These are phyloP conservation scores for Emergomyces orientalis DNA, from an alignment of 2,329 filamentous ascomycete genomes.

Conservation along the genomic window DNA sequence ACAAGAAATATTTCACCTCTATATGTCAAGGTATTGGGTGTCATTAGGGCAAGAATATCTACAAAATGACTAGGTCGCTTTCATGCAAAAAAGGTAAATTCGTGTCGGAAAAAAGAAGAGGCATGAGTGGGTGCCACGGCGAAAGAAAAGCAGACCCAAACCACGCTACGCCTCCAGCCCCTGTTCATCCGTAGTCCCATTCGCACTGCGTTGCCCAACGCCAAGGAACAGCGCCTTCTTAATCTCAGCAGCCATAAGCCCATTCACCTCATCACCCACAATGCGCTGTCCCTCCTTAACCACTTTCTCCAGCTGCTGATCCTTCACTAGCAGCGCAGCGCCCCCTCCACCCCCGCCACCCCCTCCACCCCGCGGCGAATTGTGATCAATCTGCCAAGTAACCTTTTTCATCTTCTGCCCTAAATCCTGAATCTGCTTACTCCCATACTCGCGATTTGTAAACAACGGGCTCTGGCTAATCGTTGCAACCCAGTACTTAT, in stretches of 20 bases:
- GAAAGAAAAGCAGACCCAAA: neutral
- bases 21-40: neutral
- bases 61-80: neutral
- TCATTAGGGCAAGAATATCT: neutral
- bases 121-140: neutral
- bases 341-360: slow-evolving; percentile 16
- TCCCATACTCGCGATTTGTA: slow-evolving; percentile 86
- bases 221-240: slow-evolving; percentile 43
- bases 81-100: neutral
- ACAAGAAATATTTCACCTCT: neutral
- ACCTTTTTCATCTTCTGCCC: slow-evolving; percentile 70
- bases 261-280: slow-evolving; percentile 45
- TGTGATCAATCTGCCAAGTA: slow-evolving; percentile 34
- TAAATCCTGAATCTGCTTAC: slow-evolving; percentile 83
- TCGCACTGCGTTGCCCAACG: neutral
- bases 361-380: slow-evolving; percentile 13
- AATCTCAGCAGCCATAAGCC: slow-evolving; percentile 40
- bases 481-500: slow-evolving; percentile 85
- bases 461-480: slow-evolving; percentile 83
- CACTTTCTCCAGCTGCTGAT: slow-evolving; percentile 44
- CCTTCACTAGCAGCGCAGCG: slow-evolving; percentile 28
- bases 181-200: neutral
- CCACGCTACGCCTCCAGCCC: slow-evolving; percentile 18
- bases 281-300: slow-evolving; percentile 50
- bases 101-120: neutral